Evolutionary conservation across 2,329 filamentous ascomycete species (phyloP).

Genomic region (Phaeosphaeriaceae sp.): DNA sequence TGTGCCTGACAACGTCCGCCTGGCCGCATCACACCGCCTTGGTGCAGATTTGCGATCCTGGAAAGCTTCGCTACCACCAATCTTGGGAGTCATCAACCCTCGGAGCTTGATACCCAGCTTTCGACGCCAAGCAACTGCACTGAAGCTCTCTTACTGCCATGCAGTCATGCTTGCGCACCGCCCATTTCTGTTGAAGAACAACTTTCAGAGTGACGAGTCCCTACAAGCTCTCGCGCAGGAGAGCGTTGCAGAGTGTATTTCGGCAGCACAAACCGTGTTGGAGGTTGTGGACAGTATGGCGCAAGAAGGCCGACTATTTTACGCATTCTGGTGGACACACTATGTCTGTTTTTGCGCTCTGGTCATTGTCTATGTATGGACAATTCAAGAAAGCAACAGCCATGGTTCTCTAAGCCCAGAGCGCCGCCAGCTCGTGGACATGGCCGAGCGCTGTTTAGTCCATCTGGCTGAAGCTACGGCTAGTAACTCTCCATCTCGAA

Average conservation of each 20-base stretch:
- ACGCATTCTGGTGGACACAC: constrained; percentile 59
- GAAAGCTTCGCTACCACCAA: constrained; percentile 48
- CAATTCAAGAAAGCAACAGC: constrained; percentile 50
- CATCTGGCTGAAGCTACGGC: constrained; percentile 57
- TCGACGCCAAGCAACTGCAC: constrained; percentile 38
- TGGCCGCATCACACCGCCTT: constrained; percentile 49
- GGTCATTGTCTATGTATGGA: constrained; percentile 57
- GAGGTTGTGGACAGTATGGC: constrained; percentile 49
- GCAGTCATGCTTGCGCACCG: constrained; percentile 46
- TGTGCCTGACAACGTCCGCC: constrained; percentile 45
- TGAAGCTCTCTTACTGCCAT: constrained; percentile 44
- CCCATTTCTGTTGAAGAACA: constrained; percentile 36
- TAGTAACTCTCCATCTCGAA: constrained; percentile 55
- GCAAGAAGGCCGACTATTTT: constrained; percentile 46
- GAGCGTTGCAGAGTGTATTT: constrained; percentile 53
- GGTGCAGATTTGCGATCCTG: constrained; percentile 47
- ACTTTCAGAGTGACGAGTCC: constrained; percentile 22
- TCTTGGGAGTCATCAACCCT: constrained; percentile 54
- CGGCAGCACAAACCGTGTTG: constrained; percentile 50
- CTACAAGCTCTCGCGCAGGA: constrained; percentile 40
- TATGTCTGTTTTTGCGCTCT: constrained; percentile 60
- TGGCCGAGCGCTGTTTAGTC: constrained; percentile 54
- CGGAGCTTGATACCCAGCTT: constrained; percentile 57
- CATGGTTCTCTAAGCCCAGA: constrained; percentile 12
- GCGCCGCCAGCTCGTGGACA: constrained; percentile 43